phyloP scores from a whole-genome alignment of 2,329 filamentous ascomycete species.

The Sphaerostilbella broomeana region DNA sequence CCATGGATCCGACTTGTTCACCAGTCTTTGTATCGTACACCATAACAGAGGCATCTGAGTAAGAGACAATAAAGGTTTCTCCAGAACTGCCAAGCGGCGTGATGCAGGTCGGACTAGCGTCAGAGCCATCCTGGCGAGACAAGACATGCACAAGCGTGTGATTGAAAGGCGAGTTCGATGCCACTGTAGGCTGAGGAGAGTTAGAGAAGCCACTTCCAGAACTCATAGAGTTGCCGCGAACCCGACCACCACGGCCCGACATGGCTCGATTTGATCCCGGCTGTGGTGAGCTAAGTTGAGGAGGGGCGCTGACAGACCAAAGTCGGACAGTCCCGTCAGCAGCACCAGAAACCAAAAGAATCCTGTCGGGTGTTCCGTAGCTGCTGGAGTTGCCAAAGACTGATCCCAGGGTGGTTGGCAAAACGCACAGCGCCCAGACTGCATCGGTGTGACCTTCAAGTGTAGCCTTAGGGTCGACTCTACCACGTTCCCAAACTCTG shows the following conservation, averaged over 20 bases:
- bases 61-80: conserved; percentile 88
- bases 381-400: conserved; percentile 71
- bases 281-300: conserved; percentile 75
- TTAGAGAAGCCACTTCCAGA: conserved; percentile 88
- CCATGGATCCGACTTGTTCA: conserved; percentile 88
- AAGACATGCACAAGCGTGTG: conserved; percentile 87
- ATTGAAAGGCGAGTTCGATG: conserved; percentile 78
- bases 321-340: conserved; percentile 88
- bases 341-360: conserved; percentile 83
- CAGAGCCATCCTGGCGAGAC: conserved; percentile 55
- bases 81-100: conserved; percentile 77
- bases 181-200: conserved; percentile 81
- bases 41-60: conserved; percentile 80
- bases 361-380: conserved; percentile 75
- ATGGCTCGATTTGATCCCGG: conserved; percentile 56
- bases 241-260: conserved; percentile 58
- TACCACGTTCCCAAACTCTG: conserved; percentile 88
- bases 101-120: conserved; percentile 82
- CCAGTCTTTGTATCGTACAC: conserved; percentile 90
- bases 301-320: conserved; percentile 90
- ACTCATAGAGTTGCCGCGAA: conserved; percentile 86
- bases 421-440: conserved; percentile 89
- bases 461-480: conserved; percentile 91
- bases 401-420: conserved; percentile 73
- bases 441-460: conserved; percentile 92